Evolutionary conservation across 768 basidiomycete species (phyloP).

Genomic region (Cytidiella melzeri): DNA sequence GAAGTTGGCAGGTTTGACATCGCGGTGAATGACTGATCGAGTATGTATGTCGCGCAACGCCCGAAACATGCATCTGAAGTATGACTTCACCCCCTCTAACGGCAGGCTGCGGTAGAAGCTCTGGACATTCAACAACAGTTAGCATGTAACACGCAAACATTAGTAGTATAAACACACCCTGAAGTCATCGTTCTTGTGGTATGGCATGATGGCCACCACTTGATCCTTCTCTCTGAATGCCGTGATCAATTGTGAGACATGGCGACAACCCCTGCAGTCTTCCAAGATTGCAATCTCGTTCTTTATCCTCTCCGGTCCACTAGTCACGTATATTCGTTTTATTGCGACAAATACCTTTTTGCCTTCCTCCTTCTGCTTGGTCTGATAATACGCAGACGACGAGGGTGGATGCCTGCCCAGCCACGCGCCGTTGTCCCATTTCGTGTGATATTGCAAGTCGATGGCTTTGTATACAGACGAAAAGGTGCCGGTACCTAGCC

Average conservation of each 20-base stretch:
- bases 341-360: conserved; percentile 80
- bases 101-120: conserved; percentile 76
- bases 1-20: conserved; percentile 98
- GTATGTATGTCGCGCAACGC: conserved; percentile 85
- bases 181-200: conserved; percentile 89
- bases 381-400: conserved; percentile 66
- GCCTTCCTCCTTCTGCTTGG: conserved; percentile 32
- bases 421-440: conserved; percentile 76
- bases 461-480: conserved; percentile 99
- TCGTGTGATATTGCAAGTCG: conserved; percentile 67
- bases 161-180: conserved; percentile 54
- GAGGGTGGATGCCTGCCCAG: conserved; percentile 53
- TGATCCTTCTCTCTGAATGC: conserved; percentile 91
- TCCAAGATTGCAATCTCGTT: conserved; percentile 93
- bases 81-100: conserved; percentile 71
- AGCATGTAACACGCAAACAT: too few relatives aligned
- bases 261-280: conserved; percentile 75
- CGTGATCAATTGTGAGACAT: conserved; percentile 89
- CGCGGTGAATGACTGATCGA: conserved; percentile 87
- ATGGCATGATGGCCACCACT: conserved; percentile 91
- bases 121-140: too few relatives aligned
- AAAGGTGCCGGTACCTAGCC: conserved; percentile 96
- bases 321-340: conserved; percentile 96
- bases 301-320: conserved; percentile 83
- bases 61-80: conserved; percentile 87